Percentiles rank a stretch among this genome's conserved stretches.
Evolutionary conservation across 202 grass and related monocot genomes (phyloP).

Genomic region (Panicum virgatum): DNA sequence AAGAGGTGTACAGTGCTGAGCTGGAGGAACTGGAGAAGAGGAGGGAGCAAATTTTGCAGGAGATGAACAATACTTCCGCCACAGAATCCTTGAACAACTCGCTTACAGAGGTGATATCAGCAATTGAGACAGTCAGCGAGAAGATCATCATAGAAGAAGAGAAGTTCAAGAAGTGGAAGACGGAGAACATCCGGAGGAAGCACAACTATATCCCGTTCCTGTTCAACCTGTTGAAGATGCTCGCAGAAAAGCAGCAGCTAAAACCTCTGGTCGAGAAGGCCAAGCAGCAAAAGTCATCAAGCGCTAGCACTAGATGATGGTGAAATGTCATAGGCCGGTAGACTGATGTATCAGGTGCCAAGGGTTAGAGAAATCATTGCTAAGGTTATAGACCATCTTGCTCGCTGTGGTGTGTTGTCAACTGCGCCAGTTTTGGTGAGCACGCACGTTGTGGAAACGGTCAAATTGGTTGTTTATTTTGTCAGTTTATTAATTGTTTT

Average conservation of each 20-base stretch:
- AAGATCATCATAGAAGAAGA: constrained; percentile 96
- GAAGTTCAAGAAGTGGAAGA: constrained; percentile 98
- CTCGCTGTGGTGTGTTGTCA: constrained; percentile 18
- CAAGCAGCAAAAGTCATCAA: constrained; percentile 64
- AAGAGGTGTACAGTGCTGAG: constrained; percentile 72
- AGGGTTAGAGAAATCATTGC: constrained; percentile 23
- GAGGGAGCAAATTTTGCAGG: constrained; percentile 74
- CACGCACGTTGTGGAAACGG: constrained; percentile 5
- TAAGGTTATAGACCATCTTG: constrained; percentile 38
- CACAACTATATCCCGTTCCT: constrained; percentile 99
- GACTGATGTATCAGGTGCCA: constrained; percentile 23
- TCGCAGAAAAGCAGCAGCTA: constrained; percentile 92
- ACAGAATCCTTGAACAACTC: constrained; percentile 53
- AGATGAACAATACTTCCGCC: constrained; percentile 38
- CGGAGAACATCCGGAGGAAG: constrained; percentile 89
- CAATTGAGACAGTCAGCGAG: constrained; percentile 61
- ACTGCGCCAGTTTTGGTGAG: not conserved
- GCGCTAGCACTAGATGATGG: constrained; percentile 50
- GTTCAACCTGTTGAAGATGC: constrained; percentile 93
- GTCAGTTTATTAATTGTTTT: not conserved
- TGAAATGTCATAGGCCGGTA: not conserved
- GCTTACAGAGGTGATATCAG: constrained; percentile 57
- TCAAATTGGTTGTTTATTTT: constrained; percentile 29
- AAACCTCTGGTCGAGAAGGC: constrained; percentile 88
- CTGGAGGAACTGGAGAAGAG: constrained; percentile 78